These are phyloP conservation scores for Fragilariopsis cylindrus DNA, from an alignment of 108 stramenopile species.

Conservation along the genomic window DNA sequence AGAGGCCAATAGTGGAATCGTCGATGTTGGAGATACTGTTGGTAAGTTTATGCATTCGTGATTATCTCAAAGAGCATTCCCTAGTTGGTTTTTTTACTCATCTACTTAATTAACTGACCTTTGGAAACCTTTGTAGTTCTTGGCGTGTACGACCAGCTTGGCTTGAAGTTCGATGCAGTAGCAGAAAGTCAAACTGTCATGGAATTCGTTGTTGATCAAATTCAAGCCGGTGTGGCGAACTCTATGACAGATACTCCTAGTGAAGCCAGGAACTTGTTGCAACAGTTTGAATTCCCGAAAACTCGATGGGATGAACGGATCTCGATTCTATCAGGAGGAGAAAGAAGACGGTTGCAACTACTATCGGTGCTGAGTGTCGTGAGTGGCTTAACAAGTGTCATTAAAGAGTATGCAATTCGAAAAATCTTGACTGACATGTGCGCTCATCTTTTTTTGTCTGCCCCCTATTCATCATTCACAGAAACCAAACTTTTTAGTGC, in stretches of 20 bases:
- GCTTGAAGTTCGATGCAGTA: constrained; percentile 52
- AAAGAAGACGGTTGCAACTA: constrained; percentile 78
- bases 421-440: background rate
- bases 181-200: constrained; percentile 67
- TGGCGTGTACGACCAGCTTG: constrained; percentile 85
- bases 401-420: background rate
- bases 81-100: no score
- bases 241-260: constrained; percentile 48
- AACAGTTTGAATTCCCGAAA: constrained; percentile 71
- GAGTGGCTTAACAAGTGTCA: background rate
- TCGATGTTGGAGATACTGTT: constrained; percentile 73
- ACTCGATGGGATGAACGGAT: constrained; percentile 75
- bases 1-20: constrained; percentile 50
- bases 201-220: constrained; percentile 73
- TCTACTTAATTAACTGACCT: no score
- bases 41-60: no score
- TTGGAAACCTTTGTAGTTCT: constrained; percentile 44
- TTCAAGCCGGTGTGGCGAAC: constrained; percentile 52
- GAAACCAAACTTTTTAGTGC: constrained; percentile 73
- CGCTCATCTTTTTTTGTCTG: background rate
- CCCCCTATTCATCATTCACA: constrained; percentile 2
- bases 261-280: constrained; percentile 77
- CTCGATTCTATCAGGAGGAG: constrained; percentile 78
- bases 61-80: no score
- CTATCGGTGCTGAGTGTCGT: constrained; percentile 66